phyloP scores from a whole-genome alignment of 208 protist genomes.

The Trypanosoma cruzi region DNA sequence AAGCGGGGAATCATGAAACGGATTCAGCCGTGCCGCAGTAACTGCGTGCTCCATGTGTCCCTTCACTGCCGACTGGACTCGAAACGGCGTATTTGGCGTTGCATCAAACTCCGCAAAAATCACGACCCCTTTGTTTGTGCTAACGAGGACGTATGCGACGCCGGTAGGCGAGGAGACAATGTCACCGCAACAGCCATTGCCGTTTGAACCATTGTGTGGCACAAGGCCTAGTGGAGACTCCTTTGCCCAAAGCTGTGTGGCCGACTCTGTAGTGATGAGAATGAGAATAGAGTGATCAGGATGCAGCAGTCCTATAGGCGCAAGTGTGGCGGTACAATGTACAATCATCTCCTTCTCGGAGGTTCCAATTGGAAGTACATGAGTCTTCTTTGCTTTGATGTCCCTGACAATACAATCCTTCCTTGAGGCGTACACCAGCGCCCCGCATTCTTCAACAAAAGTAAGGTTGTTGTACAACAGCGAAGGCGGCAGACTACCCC shows the following conservation, averaged over 20 bases:
- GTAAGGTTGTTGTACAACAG: conserved; percentile 57
- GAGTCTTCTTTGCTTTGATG: not conserved
- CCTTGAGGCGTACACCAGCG: conserved; percentile 32
- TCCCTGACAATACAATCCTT: conserved; percentile 23
- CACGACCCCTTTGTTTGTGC: conserved; percentile 33
- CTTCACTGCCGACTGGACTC: conserved; percentile 19
- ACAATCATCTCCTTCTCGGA: conserved; percentile 14
- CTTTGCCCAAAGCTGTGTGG: conserved; percentile 22
- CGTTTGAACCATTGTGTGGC: conserved; percentile 18
- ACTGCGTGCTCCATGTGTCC: conserved; percentile 45
- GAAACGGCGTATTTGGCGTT: not conserved
- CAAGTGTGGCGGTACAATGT: conserved; percentile 18
- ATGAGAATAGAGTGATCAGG: conserved; percentile 4
- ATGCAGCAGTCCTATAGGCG: not conserved
- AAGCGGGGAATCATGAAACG: conserved; percentile 6
- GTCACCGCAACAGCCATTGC: conserved; percentile 21
- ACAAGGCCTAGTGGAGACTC: conserved; percentile 8
- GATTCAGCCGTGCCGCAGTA: conserved; percentile 39
- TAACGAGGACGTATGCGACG: conserved; percentile 21
- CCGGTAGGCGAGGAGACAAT: not conserved
- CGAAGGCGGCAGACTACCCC: conserved; percentile 20
- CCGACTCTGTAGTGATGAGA: conserved; percentile 13
- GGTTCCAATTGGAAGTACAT: conserved; percentile 14
- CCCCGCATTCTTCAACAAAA: conserved; percentile 24
- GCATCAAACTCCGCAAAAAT: conserved; percentile 23